Conservation (phyloP, 139 green algal genomes). For the Parachlorella kessleri region DNA sequence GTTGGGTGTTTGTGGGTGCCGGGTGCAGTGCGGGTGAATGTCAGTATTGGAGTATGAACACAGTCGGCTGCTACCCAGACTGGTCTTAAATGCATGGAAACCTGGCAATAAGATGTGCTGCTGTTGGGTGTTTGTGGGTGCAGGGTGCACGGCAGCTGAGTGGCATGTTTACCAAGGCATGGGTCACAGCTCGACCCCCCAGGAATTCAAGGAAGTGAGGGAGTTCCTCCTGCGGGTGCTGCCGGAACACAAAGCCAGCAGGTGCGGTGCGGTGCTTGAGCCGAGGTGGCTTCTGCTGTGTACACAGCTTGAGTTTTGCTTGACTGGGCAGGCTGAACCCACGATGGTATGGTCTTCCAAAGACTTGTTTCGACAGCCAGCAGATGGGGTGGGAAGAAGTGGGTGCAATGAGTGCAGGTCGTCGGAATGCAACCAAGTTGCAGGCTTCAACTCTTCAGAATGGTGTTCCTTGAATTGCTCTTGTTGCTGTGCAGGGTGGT, state of each 20-base stretch:
- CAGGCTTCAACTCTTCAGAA: no score
- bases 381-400: no score
- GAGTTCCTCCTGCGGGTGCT: slow-evolving; percentile 26
- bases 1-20: not conserved
- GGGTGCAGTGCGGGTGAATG: not conserved
- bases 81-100: not conserved
- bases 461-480: no score
- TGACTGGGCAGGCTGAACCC: no score
- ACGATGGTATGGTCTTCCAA: no score
- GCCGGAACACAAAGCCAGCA: not conserved
- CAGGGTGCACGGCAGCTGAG: slow-evolving; percentile 1
- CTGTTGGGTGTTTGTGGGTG: not conserved
- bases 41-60: not conserved
- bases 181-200: slow-evolving; percentile 32
- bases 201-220: slow-evolving; percentile 43
- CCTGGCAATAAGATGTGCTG: not conserved
- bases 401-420: no score
- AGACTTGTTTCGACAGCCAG: no score
- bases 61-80: not conserved
- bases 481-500: no score
- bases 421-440: no score
- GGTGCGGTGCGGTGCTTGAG: no score
- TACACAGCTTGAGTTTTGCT: no score
- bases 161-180: slow-evolving; percentile 42
- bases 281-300: no score